Base-by-base conservation (phyloP, 2,329 filamentous ascomycete species). In the Colletotrichum sp. region DNA sequence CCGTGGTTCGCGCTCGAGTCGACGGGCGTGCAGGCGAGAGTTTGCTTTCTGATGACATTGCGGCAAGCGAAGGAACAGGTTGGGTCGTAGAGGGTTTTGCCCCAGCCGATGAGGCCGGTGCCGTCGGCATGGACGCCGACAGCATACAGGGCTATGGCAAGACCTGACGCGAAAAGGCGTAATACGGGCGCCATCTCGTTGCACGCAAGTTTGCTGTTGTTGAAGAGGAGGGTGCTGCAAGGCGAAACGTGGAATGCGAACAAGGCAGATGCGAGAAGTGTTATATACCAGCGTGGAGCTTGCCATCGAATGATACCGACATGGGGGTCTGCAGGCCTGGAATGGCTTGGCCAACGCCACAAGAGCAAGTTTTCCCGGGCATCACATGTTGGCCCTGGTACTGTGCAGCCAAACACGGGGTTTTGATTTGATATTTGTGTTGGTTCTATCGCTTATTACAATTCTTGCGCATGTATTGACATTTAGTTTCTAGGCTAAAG, bases 11-110 rank as follows among this genome's bases (percentile, higher is more conserved):
- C 26, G 10, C 24, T 44, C 32, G 72, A 57, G 36, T 68, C 65
- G 8, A 39, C 66, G 16, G 68, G 76, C 15, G 79, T 79, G 72
- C 81, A 82, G 63, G 79, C 76, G 6, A 82, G 76, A n/a, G 78
- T 75, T 48, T 68, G 67, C n/a, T 77, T 78, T 60, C 77, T 76
- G 62, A 81, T 72, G 34, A 72, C 71, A 30, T 77, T 79, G 3
- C 78, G 78, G 63, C 82, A 83, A 16, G 80, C 78, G 60, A 80
- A 83, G 15, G 83, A 80, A 62, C 83, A 84, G 15, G 78, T 77
- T 6, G 82, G 82, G 18, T 64, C 44, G 63, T 77, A 77, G 28
- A 77, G 69, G 3, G 13, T 67, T 32, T 73, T 71, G 70, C 72
- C 75, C 63, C 69, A 74, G 26, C 77, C 77, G 55, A 78, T 77